Conservation (phyloP, 371 early-diverging fungal species). For the Syncephalis plumigaleata region DNA sequence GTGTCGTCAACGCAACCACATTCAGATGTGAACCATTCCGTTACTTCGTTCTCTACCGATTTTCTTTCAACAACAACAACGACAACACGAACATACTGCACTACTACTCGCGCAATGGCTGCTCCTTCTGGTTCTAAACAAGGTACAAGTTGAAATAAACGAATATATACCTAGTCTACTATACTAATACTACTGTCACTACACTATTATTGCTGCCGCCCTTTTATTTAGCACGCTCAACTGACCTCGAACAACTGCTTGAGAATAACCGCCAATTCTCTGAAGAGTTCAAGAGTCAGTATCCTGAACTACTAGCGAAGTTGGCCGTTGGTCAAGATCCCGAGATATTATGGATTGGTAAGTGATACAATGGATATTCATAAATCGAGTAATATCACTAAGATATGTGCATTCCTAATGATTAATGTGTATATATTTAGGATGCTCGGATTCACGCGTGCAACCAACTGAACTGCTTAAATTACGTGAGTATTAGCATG, state of each 20-base stretch:
- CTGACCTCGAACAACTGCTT: too few relatives aligned
- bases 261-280: neutral
- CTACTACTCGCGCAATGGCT: too few relatives aligned
- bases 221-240: too few relatives aligned
- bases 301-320: constrained; percentile 31
- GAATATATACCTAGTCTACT: too few relatives aligned
- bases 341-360: constrained; percentile 83
- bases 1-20: too few relatives aligned
- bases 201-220: too few relatives aligned
- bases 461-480: constrained; percentile 30
- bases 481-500: neutral
- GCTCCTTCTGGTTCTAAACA: too few relatives aligned
- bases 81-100: constrained; percentile 13
- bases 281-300: neutral
- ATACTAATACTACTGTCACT: too few relatives aligned
- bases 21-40: constrained; percentile 35
- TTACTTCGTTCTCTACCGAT: constrained; percentile 39
- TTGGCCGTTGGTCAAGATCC: constrained; percentile 61
- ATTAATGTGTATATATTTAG: constrained; percentile 10
- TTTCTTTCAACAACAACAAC: constrained; percentile 52
- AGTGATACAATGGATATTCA: constrained; percentile 6
- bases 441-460: constrained; percentile 84
- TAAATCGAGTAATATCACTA: constrained; percentile 8
- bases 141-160: too few relatives aligned
- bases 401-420: too few relatives aligned